These are phyloP conservation scores for Solanum sejunctum DNA, from an alignment of 257 asterid species.

Conservation along the genomic window DNA sequence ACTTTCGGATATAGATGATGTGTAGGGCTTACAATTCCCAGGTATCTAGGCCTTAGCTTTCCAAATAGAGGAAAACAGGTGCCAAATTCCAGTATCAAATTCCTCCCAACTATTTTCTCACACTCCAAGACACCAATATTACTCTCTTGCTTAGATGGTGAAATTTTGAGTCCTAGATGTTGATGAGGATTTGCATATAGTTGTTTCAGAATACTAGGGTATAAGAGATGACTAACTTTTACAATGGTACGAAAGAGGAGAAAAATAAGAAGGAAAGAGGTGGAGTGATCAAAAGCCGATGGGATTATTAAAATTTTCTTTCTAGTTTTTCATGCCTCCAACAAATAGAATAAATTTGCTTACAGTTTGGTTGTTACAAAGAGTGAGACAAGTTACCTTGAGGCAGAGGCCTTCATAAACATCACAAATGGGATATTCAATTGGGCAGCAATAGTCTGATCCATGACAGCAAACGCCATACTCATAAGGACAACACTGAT, in stretches of 20 bases:
- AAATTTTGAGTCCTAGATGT: background rate
- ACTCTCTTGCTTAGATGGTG: background rate
- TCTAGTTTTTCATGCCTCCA: background rate
- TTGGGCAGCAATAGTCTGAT: conserved; percentile 12
- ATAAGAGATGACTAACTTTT: background rate
- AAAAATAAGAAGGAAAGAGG: background rate
- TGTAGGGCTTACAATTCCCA: background rate
- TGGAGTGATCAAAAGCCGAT: background rate
- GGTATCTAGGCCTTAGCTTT: background rate
- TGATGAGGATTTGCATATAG: background rate
- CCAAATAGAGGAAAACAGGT: background rate
- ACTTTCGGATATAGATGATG: background rate
- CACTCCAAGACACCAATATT: background rate
- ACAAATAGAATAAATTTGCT: background rate
- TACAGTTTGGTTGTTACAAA: background rate
- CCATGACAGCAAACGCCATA: conserved; percentile 13
- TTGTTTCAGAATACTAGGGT: background rate
- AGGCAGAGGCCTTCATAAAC: conserved; percentile 10
- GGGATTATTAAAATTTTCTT: background rate
- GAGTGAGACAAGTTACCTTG: background rate
- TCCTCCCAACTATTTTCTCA: background rate
- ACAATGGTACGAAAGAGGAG: background rate
- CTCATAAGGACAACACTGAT: conserved; percentile 2
- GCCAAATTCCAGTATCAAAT: background rate
- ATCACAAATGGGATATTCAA: conserved; percentile 20